A percentile compares a stretch with the other conserved stretches of the same genome.
phyloP scores from a whole-genome alignment of 352 stramenopile species.

The Pythium aquatile region DNA sequence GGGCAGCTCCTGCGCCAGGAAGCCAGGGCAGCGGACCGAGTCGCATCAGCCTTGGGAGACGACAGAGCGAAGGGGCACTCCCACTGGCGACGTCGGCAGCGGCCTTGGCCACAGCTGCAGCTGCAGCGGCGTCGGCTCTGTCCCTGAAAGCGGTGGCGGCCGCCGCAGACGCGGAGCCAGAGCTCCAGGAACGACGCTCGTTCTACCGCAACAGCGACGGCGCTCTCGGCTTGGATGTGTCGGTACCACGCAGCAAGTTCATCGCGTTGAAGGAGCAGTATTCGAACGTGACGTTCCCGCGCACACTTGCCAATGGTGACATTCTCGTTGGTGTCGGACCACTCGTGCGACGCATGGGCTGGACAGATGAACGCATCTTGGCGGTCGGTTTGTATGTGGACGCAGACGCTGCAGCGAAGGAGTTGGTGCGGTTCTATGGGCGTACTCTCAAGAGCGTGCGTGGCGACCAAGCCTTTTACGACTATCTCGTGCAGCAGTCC shows the following conservation, averaged over 20 bases:
- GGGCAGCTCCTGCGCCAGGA: neutral
- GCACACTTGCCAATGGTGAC: conserved; percentile 70
- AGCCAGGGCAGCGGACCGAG: neutral
- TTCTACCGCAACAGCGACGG: conserved; percentile 24
- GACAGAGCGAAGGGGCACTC: neutral
- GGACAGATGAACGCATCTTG: conserved; percentile 81
- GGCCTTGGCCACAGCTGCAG: neutral
- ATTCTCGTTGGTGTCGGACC: conserved; percentile 70
- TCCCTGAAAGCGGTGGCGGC: neutral
- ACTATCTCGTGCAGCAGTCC: conserved; percentile 51
- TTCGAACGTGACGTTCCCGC: conserved; percentile 76
- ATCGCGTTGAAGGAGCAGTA: conserved; percentile 59
- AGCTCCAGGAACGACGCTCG: conserved; percentile 7
- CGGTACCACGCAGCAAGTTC: conserved; percentile 19
- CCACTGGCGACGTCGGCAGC: neutral
- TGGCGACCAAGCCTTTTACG: conserved; percentile 77
- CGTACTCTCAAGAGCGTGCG: conserved; percentile 58
- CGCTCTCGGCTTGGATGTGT: neutral
- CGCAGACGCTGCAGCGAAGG: conserved; percentile 45
- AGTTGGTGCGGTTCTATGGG: conserved; percentile 59
- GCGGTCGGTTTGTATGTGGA: conserved; percentile 81
- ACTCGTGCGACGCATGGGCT: conserved; percentile 75
- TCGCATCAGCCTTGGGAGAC: neutral
- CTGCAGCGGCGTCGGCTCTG: neutral
- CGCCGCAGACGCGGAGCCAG: neutral